A percentile compares a stretch with the other conserved stretches of the same genome.
These are phyloP conservation scores for Flaveria robusta DNA, from an alignment of 129 eudicot genomes.

Conservation along the genomic window DNA sequence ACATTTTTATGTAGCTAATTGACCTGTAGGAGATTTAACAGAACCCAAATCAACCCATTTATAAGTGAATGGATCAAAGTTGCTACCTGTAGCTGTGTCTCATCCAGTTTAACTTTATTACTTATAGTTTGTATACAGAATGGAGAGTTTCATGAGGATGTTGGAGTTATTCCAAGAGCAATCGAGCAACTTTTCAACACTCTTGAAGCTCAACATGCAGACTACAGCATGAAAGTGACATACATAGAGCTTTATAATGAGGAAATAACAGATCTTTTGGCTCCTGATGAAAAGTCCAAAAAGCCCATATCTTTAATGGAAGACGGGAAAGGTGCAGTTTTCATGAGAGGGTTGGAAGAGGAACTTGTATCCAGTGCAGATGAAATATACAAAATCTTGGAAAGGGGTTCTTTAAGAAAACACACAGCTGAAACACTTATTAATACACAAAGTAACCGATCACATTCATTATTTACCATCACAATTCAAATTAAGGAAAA, in stretches of 20 bases:
- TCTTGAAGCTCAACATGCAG: conserved; percentile 54
- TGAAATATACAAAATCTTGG: conserved; percentile 53
- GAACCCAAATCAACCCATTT: neutral
- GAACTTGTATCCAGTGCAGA: conserved; percentile 58
- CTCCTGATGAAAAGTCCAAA: conserved; percentile 49
- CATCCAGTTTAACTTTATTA: neutral
- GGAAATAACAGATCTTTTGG: conserved; percentile 63
- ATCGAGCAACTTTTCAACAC: conserved; percentile 51
- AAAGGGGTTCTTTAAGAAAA: conserved; percentile 55
- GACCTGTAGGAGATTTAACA: neutral
- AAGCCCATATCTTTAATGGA: conserved; percentile 58
- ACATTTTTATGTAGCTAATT: neutral
- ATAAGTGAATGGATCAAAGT: neutral
- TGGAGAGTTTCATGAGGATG: conserved; percentile 56
- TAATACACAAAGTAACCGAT: conserved; percentile 58
- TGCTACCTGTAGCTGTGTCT: neutral
- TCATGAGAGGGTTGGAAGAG: conserved; percentile 65
- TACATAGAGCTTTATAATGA: conserved; percentile 66
- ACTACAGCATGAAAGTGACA: conserved; percentile 58
- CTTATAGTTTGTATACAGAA: conserved; percentile 32
- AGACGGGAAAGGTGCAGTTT: conserved; percentile 66
- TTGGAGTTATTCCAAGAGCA: conserved; percentile 72
- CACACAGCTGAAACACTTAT: conserved; percentile 63
- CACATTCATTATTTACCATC: conserved; percentile 63
- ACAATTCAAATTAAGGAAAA: conserved; percentile 58